A percentile compares a stretch with the other conserved stretches of the same genome.
Evolutionary conservation across 176 grass and related monocot species (phyloP).

Genomic region (Juncus inflexus): DNA sequence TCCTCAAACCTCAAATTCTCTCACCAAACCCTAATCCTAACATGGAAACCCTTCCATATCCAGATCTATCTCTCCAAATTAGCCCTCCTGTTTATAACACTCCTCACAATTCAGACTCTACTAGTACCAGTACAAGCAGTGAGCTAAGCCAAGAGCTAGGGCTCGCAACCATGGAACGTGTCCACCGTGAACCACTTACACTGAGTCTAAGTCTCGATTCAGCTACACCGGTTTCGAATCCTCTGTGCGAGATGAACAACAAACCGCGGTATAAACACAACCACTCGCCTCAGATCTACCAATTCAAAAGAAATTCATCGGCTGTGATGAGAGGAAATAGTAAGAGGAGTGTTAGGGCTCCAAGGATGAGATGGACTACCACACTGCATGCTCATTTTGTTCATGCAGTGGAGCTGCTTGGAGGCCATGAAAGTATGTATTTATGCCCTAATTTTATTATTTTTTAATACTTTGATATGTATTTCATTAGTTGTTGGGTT

Average conservation of each 20-base stretch:
- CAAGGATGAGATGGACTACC: constrained; percentile 97
- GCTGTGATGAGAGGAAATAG: constrained; percentile 25
- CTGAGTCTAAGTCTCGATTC: constrained; percentile 49
- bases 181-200: constrained; percentile 18
- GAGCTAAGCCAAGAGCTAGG: constrained; percentile 35
- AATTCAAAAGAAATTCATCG: constrained; percentile 59
- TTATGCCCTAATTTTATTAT: background rate
- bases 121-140: constrained; percentile 16
- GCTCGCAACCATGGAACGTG: background rate
- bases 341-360: constrained; percentile 76
- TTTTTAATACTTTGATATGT: background rate
- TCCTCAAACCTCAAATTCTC: background rate
- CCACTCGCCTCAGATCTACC: constrained; percentile 60
- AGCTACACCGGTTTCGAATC: background rate
- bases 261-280: constrained; percentile 26
- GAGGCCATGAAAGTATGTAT: constrained; percentile 88
- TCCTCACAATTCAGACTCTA: constrained; percentile 14
- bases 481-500: too few relatives aligned
- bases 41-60: constrained; percentile 11
- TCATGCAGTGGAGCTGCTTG: constrained; percentile 86
- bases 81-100: constrained; percentile 42
- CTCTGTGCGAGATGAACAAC: constrained; percentile 6
- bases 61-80: constrained; percentile 81
- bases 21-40: constrained; percentile 21
- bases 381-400: constrained; percentile 91